Evolutionary conservation across 2,329 filamentous ascomycete species (phyloP), one percentile per base, ranked within the genome.

Genomic region (Diaporthe citriasiana): DNA sequence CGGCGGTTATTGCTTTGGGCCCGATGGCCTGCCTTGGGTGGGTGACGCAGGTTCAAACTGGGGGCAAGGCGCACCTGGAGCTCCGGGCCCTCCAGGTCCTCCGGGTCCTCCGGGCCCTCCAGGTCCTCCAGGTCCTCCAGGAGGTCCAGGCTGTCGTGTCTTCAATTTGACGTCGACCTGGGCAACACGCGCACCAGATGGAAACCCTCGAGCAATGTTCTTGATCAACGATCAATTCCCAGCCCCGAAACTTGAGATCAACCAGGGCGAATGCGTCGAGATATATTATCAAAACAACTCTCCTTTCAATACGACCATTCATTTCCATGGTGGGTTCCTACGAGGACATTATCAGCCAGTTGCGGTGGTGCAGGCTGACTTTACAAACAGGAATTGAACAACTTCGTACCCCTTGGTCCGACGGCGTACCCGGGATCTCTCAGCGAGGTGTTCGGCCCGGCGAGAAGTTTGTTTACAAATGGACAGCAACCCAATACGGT

Each of bases 201-300:
- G 63, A 10, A 53, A 68, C 33, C n/a, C 33, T 22, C 63, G 84
- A 17, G 76, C 85, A 53, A 85, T 87, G 81, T 77, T 87, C 75
- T 82, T 92, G 55, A 81, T 91, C 78, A 93, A 93, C 76, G 88
- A 87, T 15, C 85, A 90, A 77, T 90, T 89, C 65, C 91, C 92
- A 0, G 92, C 91, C 0, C 92, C 92, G 0, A 82, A 84, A 1
- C 85, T 93, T 12, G 85, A 88, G 63, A 84, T 88, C 12, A 81
- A 85, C 57, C 85, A 90, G 79, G 89, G 87, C 25, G 88, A 90
- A 71, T 79, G 81, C 30, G 83, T 88, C 4, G 78, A 82, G n/a
- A 80, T 88, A 8, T 77, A 79, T 4, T 85, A 89, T 3, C 77
- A 82, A 53, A 90, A 90, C 77, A 76, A 82, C 7, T 83, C 87